These are phyloP conservation scores for Melocanna baccifera DNA, from an alignment of 176 grass and related monocot genomes.

Conservation along the genomic window DNA sequence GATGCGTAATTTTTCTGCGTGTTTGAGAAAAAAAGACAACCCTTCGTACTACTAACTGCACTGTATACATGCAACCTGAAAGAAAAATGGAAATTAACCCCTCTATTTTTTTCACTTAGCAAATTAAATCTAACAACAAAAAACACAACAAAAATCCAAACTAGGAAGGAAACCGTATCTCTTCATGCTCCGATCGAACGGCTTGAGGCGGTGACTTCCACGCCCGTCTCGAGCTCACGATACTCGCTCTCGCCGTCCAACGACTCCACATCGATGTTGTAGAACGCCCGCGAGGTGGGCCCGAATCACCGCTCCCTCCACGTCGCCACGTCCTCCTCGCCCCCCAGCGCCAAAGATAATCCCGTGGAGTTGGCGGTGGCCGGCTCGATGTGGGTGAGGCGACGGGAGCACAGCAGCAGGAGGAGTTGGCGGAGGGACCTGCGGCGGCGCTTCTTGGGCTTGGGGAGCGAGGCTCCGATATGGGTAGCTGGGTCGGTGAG, in stretches of 20 bases:
- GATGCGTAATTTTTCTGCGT: too few relatives aligned
- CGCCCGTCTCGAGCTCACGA: conserved; percentile 6
- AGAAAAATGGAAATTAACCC: not conserved
- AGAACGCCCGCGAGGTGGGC: conserved; percentile 25
- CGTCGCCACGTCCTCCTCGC: not conserved
- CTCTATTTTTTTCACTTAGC: not conserved
- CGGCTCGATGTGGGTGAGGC: conserved; percentile 35
- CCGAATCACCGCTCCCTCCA: conserved; percentile 5
- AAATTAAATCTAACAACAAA: not conserved
- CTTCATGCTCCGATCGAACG: not conserved
- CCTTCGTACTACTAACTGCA: too few relatives aligned
- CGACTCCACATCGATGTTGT: conserved; percentile 45
- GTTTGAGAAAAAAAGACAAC: too few relatives aligned
- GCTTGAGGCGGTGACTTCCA: not conserved
- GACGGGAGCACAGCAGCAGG: not conserved
- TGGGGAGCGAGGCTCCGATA: not conserved
- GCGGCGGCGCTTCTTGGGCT: not conserved
- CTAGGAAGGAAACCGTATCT: not conserved
- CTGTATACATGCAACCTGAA: too few relatives aligned
- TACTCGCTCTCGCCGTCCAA: not conserved
- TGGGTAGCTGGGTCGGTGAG: not conserved
- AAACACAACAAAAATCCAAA: not conserved
- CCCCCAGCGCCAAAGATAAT: not conserved
- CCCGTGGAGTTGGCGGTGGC: not conserved
- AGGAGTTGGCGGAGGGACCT: not conserved